Conservation (phyloP, 2,329 filamentous ascomycete species). For the Neodidymelliopsis sp. region DNA sequence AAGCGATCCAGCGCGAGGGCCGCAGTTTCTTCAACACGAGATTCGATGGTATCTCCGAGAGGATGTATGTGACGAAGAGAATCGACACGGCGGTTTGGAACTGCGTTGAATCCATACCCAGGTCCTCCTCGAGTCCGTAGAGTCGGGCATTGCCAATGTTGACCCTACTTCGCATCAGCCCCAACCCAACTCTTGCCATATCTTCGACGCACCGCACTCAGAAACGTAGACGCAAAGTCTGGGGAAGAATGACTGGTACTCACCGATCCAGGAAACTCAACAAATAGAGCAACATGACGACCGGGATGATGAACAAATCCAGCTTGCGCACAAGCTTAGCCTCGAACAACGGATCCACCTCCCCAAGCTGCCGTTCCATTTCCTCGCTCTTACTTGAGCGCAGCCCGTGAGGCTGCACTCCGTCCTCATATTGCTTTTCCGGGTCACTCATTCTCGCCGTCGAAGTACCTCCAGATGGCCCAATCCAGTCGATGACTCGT, state of each 20-base stretch:
- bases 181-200: background rate
- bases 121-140: constrained; percentile 69
- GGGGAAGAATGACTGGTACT: too few relatives aligned
- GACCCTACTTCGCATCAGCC: constrained; percentile 51
- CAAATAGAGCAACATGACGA: constrained; percentile 74
- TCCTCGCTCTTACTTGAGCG: constrained; percentile 32
- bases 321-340: constrained; percentile 69
- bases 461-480: background rate
- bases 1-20: constrained; percentile 61
- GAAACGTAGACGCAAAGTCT: background rate
- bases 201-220: background rate
- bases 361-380: constrained; percentile 36
- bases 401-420: constrained; percentile 16
- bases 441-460: constrained; percentile 36
- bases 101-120: constrained; percentile 67
- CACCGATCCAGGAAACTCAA: constrained; percentile 78
- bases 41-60: constrained; percentile 56
- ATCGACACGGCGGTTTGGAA: constrained; percentile 66
- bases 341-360: constrained; percentile 54
- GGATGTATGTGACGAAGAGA: constrained; percentile 56
- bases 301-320: constrained; percentile 69
- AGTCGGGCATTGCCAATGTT: constrained; percentile 76
- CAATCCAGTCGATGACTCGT: constrained; percentile 12
- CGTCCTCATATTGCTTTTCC: constrained; percentile 34
- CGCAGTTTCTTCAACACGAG: constrained; percentile 56